Conservation (phyloP, 2,329 filamentous ascomycete genomes). For the Exophiala dermatitidis region DNA sequence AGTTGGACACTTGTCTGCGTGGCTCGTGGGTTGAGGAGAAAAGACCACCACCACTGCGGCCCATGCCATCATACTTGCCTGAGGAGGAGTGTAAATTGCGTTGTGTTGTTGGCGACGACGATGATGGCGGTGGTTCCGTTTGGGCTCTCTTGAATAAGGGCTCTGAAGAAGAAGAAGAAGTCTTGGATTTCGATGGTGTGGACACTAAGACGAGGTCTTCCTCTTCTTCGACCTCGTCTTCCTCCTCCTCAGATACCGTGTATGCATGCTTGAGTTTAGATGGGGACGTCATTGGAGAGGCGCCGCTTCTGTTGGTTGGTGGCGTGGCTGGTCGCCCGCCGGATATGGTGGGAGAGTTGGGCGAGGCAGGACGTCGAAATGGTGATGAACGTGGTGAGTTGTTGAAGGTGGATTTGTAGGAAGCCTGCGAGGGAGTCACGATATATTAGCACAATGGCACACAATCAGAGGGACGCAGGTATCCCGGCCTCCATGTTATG, state of each 20-base stretch:
- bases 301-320: slow-evolving; percentile 37
- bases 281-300: slow-evolving; percentile 40
- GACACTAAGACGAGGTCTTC: slow-evolving; percentile 26
- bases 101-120: slow-evolving; percentile 13
- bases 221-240: slow-evolving; percentile 19
- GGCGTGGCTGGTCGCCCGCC: slow-evolving; percentile 40
- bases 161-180: slow-evolving; percentile 23
- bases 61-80: neutral
- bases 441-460: neutral
- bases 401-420: slow-evolving; percentile 41
- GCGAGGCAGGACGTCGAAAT: slow-evolving; percentile 58
- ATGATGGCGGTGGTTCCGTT: slow-evolving; percentile 35
- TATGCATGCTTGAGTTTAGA: slow-evolving; percentile 44
- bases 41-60: neutral
- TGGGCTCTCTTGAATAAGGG: slow-evolving; percentile 17
- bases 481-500: neutral
- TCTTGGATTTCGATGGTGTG: slow-evolving; percentile 38
- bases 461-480: neutral
- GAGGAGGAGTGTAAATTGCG: no score
- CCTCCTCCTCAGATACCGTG: slow-evolving; percentile 38
- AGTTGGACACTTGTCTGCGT: slow-evolving; percentile 14
- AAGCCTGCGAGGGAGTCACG: slow-evolving; percentile 12
- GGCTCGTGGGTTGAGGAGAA: slow-evolving; percentile 1
- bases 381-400: slow-evolving; percentile 62
- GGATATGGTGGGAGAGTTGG: slow-evolving; percentile 55